Base-by-base conservation (phyloP, 352 stramenopile species). In the Phytophthora cajani region DNA sequence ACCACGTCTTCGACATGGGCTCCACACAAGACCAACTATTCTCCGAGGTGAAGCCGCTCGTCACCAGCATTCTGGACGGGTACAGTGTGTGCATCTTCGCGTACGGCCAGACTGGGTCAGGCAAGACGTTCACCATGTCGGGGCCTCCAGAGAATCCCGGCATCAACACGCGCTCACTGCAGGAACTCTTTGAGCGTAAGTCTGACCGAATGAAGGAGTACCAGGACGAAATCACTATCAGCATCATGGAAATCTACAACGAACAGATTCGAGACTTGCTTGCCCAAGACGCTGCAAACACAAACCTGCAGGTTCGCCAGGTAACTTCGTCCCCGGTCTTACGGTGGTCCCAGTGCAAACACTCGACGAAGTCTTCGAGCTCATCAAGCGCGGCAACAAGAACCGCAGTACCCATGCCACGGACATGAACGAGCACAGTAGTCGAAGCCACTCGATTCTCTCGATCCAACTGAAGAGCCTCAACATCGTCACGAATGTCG, bases 201-300 rank as follows among this genome's bases (percentile, higher is more conserved):
- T 66, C 62, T 1, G 71, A 85, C 14, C 89, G 89, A 17, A 62
- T 71, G 2, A 87, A 93, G 23, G 90, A 97, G 54, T 91, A 85
- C 54, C 79, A 92, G 42, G 94, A 98, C 65, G 82, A 92, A 33
- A 81, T 98, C 63, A 90, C 84, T 0, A 88, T 98, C 27, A 97
- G 87, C 62, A 89, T 99, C 62, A 89, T 99, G 64, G 97, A 99
- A 79, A 98, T 99, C 32, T 98, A 99, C 79, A 98, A 99, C 69
- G 96, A 99, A 69, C 92, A 97, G 64, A 92, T 99, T 46, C 86
- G 91, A 44, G 96, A 99, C 84, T 80, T 99, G 38, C 67, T 99
- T 7, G 87, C 92, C 1, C 93, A 88, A 46, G 87, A 96, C 51
- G 86, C 86, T 36, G 80, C 82, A 2, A 94, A 69, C 52, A 93